phyloP scores from a whole-genome alignment of 192 early-diverging fungal genomes.

The Jimgerdemannia lactiflua region DNA sequence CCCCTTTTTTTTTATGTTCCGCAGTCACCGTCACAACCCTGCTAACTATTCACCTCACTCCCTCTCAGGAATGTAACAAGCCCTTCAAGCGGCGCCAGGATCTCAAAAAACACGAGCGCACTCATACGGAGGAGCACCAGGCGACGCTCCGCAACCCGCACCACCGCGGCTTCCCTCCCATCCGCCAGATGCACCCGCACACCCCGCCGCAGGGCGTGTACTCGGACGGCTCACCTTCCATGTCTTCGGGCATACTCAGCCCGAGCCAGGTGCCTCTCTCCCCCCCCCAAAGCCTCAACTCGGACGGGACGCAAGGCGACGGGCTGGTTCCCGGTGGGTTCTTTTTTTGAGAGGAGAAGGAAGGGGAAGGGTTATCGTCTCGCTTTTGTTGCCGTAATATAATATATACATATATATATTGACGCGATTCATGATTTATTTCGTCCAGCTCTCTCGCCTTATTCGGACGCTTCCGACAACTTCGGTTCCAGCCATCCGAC shows the following conservation, averaged over 20 bases:
- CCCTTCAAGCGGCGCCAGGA: conserved; percentile 96
- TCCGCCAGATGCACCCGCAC: conserved; percentile 9
- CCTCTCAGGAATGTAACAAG: conserved; percentile 64
- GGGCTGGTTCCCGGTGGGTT: no score
- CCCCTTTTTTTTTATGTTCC: neutral
- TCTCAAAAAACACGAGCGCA: conserved; percentile 91
- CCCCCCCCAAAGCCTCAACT: neutral
- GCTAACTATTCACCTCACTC: conserved; percentile 5
- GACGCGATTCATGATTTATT: no score
- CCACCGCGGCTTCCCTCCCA: no score
- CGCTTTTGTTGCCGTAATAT: no score
- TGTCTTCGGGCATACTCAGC: neutral
- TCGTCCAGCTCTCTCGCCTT: neutral
- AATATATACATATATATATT: no score
- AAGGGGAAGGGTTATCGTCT: no score
- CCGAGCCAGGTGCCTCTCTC: conserved; percentile 5
- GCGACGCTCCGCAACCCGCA: neutral
- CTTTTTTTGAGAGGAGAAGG: no score
- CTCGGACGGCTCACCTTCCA: conserved; percentile 24
- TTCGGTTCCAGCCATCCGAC: conserved; percentile 8
- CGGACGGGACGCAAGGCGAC: neutral
- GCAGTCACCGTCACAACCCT: neutral
- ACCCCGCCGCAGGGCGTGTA: conserved; percentile 27
- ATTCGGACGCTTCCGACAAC: conserved; percentile 11
- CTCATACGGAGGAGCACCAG: conserved; percentile 54